Conservation (phyloP, 805 yeast genomes). For the Martiniozyma abietophila region DNA sequence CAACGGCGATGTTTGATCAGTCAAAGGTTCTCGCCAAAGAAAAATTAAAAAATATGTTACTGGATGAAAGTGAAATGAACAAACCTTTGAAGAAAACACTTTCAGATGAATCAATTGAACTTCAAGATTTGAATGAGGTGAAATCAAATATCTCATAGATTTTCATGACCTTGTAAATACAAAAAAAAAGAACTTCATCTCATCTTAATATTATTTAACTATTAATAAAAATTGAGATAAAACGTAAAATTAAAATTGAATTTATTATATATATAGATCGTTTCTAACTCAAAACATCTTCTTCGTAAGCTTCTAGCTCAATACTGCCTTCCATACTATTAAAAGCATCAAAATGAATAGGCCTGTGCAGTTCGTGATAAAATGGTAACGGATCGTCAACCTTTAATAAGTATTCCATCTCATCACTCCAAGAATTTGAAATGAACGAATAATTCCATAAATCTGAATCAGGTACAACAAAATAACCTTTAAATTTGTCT, state of each 20-base stretch:
- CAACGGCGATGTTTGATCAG: conserved; percentile 48
- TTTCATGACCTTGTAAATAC: too few relatives aligned
- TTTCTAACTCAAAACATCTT: conserved; percentile 9
- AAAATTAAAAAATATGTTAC: conserved; percentile 47
- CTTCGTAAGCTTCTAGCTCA: conserved; percentile 10
- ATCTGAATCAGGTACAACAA: conserved; percentile 74
- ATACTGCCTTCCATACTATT: conserved; percentile 46
- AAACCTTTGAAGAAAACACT: background rate
- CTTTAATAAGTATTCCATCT: conserved; percentile 52
- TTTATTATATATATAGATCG: background rate
- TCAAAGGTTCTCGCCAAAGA: conserved; percentile 47
- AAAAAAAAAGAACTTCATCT: too few relatives aligned
- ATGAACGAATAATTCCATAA: conserved; percentile 89
- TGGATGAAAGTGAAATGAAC: conserved; percentile 33
- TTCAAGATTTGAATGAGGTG: conserved; percentile 8
- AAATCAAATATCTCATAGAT: too few relatives aligned
- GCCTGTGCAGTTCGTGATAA: conserved; percentile 82
- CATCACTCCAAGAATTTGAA: conserved; percentile 72
- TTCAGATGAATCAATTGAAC: conserved; percentile 10
- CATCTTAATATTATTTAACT: too few relatives aligned
- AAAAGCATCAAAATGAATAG: conserved; percentile 75
- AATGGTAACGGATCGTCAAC: conserved; percentile 73
- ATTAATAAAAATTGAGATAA: too few relatives aligned
- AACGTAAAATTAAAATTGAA: background rate
- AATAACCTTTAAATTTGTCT: conserved; percentile 69